These are phyloP conservation scores for Cercophora scortea DNA, from an alignment of 495 filamentous ascomycete species.

Conservation along the genomic window DNA sequence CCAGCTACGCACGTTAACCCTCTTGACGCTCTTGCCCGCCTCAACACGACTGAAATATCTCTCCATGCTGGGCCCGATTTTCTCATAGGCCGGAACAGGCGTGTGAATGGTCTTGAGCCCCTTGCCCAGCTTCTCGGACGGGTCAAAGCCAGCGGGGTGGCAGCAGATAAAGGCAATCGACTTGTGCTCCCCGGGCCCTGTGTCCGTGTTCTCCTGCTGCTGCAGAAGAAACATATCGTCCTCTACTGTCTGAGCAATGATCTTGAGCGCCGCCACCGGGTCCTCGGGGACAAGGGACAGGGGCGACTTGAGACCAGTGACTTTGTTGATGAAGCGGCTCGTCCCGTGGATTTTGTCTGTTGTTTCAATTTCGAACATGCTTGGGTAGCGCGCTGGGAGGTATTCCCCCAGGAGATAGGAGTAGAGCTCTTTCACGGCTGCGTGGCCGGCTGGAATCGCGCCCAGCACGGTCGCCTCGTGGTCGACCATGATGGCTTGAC, in stretches of 20 bases:
- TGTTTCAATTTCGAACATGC: slow-evolving; percentile 41
- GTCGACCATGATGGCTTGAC: slow-evolving; percentile 40
- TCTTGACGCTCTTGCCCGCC: slow-evolving; percentile 45
- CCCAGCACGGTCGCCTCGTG: slow-evolving; percentile 42
- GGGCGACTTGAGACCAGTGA: slow-evolving; percentile 38
- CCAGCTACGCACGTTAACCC: slow-evolving; percentile 43
- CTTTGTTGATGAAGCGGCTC: slow-evolving; percentile 32
- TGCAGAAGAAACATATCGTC: slow-evolving; percentile 72
- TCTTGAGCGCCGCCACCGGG: slow-evolving; percentile 31
- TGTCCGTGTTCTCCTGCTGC: slow-evolving; percentile 22
- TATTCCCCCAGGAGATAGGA: slow-evolving; percentile 53
- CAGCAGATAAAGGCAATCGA: slow-evolving; percentile 62
- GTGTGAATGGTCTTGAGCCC: slow-evolving; percentile 59
- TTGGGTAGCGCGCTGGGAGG: slow-evolving; percentile 59
- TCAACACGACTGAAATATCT: slow-evolving; percentile 57
- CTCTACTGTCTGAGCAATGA: slow-evolving; percentile 55
- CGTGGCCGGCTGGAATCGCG: slow-evolving; percentile 30
- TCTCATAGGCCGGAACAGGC: slow-evolving; percentile 65
- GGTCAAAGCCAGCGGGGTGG: slow-evolving; percentile 67
- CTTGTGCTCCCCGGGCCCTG: slow-evolving; percentile 41
- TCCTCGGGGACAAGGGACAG: slow-evolving; percentile 20
- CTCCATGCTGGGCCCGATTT: slow-evolving; percentile 71
- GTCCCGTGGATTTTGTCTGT: slow-evolving; percentile 1
- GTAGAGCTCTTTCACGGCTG: slow-evolving; percentile 59
- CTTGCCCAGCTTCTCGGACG: slow-evolving; percentile 54